A percentile compares a stretch with the other conserved stretches of the same genome.
These are phyloP conservation scores for Ceriops zippeliana DNA, from an alignment of 345 rosid genomes.

Conservation along the genomic window DNA sequence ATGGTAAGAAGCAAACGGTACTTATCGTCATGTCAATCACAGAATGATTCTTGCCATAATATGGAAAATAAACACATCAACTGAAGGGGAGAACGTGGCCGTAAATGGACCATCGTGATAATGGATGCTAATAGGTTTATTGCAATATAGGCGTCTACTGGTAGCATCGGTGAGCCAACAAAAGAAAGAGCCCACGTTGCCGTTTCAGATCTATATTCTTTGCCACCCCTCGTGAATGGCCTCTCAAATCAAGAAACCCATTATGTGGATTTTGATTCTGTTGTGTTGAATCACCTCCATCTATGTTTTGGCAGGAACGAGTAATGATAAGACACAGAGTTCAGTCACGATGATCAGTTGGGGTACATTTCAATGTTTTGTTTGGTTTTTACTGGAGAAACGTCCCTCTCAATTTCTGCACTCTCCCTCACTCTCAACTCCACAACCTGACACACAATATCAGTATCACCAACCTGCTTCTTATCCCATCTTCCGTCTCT, in stretches of 20 bases:
- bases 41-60: not conserved
- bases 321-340: not conserved
- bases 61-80: not conserved
- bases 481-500: constrained; percentile 7
- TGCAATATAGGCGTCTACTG: not conserved
- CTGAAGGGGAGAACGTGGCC: not conserved
- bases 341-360: not conserved
- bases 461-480: not conserved
- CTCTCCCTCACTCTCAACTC: too few relatives aligned
- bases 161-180: not conserved
- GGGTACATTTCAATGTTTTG: not conserved
- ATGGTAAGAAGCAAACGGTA: too few relatives aligned
- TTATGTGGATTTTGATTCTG: constrained; percentile 11
- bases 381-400: not conserved
- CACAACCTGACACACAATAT: too few relatives aligned
- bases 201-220: not conserved
- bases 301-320: constrained; percentile 13
- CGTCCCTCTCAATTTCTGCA: not conserved
- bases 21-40: too few relatives aligned
- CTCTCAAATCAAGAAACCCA: constrained; percentile 18
- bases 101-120: not conserved
- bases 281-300: not conserved
- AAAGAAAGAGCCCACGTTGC: not conserved
- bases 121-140: too few relatives aligned
- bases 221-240: not conserved